phyloP scores from a whole-genome alignment of 2,329 filamentous ascomycete species.

The Dothiorella sarmentorum region DNA sequence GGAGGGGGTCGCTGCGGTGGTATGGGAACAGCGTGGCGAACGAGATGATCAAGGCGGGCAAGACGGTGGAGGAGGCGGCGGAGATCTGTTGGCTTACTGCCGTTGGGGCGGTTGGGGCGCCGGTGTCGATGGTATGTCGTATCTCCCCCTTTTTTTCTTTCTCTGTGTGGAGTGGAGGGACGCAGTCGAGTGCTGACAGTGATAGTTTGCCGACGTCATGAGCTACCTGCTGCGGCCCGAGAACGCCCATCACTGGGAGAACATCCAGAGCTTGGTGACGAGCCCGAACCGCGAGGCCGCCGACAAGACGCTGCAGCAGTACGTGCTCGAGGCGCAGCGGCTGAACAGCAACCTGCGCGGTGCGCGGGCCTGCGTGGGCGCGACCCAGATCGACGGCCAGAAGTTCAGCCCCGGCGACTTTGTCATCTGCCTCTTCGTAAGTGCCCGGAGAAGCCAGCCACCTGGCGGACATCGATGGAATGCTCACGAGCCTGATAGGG shows the following conservation, averaged over 20 bases:
- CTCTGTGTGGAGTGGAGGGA: too few species aligned
- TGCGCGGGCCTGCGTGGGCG: conserved; percentile 12
- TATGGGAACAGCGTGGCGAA: conserved; percentile 13
- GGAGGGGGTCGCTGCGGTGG: neutral
- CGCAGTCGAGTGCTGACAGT: too few species aligned
- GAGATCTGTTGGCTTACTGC: conserved; percentile 17
- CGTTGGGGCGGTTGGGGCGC: conserved; percentile 11
- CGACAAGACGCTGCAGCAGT: conserved; percentile 15
- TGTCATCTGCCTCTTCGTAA: conserved; percentile 35
- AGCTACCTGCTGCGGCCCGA: conserved; percentile 2
- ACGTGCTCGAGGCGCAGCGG: conserved; percentile 20
- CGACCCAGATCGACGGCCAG: conserved; percentile 36
- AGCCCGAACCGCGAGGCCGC: neutral
- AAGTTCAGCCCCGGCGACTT: conserved; percentile 40
- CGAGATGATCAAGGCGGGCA: conserved; percentile 8
- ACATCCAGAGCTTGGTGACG: conserved; percentile 3
- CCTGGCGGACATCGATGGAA: fast-evolving
- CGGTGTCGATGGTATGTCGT: conserved; percentile 10
- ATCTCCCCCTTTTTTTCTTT: neutral
- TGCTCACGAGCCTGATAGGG: neutral
- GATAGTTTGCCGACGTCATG: conserved; percentile 12
- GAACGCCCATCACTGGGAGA: conserved; percentile 11
- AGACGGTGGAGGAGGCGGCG: conserved; percentile 7
- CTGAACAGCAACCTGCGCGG: conserved; percentile 16
- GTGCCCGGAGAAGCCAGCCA: too few species aligned